These are phyloP conservation scores for Herpotrichia juniperi DNA, from an alignment of 2,329 filamentous ascomycete species.

Conservation along the genomic window DNA sequence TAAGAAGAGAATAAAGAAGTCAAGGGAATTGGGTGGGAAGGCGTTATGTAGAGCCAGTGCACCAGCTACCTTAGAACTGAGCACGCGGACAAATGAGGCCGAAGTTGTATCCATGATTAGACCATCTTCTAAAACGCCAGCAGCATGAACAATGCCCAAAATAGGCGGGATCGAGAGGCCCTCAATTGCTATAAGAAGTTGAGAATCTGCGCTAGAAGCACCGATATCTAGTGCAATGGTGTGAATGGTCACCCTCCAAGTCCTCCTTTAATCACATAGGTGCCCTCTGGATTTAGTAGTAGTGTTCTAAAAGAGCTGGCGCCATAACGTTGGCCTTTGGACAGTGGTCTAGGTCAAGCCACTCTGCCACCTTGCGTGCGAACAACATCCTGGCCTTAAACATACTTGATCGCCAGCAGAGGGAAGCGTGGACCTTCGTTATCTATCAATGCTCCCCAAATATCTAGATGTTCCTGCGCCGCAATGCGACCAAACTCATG, in stretches of 20 bases:
- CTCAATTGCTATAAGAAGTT: conserved; percentile 34
- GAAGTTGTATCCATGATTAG: conserved; percentile 40
- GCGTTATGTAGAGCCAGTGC: conserved; percentile 30
- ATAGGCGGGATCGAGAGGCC: conserved; percentile 46
- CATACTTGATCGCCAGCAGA: conserved; percentile 45
- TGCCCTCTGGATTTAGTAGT: conserved; percentile 44
- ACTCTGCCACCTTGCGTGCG: conserved; percentile 47
- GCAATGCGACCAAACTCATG: conserved; percentile 47
- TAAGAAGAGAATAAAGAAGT: conserved; percentile 36
- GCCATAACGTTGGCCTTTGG: conserved; percentile 26
- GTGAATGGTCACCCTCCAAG: conserved; percentile 46
- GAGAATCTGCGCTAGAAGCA: conserved; percentile 18
- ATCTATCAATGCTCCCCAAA: conserved; percentile 47
- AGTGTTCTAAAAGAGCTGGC: conserved; percentile 9
- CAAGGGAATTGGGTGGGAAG: conserved; percentile 32
- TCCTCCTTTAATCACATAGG: conserved; percentile 53
- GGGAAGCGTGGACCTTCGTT: conserved; percentile 39
- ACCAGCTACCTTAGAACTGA: conserved; percentile 39
- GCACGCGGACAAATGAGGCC: conserved; percentile 37
- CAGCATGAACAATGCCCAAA: conserved; percentile 50
- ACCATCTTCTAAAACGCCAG: conserved; percentile 47
- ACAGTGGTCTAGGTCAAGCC: conserved; percentile 36
- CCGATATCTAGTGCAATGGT: conserved; percentile 46
- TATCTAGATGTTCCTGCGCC: conserved; percentile 46
- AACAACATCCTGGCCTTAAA: conserved; percentile 46